These are phyloP conservation scores for Boletus rubropictus DNA, from an alignment of 768 basidiomycete genomes.

Conservation along the genomic window DNA sequence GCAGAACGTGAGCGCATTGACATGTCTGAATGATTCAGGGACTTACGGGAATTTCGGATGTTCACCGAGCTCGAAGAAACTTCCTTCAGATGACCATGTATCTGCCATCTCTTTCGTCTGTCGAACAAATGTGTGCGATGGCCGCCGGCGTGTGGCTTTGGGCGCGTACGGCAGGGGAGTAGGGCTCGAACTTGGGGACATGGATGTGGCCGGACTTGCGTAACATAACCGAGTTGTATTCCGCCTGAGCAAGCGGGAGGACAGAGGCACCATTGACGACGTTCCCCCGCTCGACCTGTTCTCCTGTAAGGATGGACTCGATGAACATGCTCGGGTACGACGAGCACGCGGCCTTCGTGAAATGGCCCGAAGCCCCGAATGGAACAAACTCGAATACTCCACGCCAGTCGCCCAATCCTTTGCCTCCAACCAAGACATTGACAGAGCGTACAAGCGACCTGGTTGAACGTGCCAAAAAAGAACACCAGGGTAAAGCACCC, in stretches of 20 bases:
- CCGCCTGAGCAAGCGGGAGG: constrained; percentile 9
- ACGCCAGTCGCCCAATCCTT: constrained; percentile 27
- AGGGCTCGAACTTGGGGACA: constrained; percentile 4
- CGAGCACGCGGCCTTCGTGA: constrained; percentile 12
- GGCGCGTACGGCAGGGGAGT: background rate
- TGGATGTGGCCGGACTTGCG: constrained; percentile 1
- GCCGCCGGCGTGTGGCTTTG: constrained; percentile 3
- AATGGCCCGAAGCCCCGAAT: constrained; percentile 32
- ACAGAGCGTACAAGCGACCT: background rate
- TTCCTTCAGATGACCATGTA: constrained; percentile 3
- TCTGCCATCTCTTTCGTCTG: constrained; percentile 9
- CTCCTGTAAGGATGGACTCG: constrained; percentile 3
- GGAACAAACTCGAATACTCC: constrained; percentile 33
- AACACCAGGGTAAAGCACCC: background rate
- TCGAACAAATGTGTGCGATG: constrained; percentile 14
- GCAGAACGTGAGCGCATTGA: background rate
- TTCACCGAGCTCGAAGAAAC: constrained; percentile 1
- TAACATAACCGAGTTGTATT: background rate
- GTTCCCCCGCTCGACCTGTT: background rate
- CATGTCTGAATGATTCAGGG: background rate
- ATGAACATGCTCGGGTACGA: constrained; percentile 6
- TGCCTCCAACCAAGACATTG: constrained; percentile 29
- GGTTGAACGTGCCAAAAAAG: background rate
- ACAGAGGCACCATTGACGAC: background rate
- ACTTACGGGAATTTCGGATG: constrained; percentile 14